Conservation (phyloP, 139 green algal genomes). For the Auxenochlorella protothecoides region DNA sequence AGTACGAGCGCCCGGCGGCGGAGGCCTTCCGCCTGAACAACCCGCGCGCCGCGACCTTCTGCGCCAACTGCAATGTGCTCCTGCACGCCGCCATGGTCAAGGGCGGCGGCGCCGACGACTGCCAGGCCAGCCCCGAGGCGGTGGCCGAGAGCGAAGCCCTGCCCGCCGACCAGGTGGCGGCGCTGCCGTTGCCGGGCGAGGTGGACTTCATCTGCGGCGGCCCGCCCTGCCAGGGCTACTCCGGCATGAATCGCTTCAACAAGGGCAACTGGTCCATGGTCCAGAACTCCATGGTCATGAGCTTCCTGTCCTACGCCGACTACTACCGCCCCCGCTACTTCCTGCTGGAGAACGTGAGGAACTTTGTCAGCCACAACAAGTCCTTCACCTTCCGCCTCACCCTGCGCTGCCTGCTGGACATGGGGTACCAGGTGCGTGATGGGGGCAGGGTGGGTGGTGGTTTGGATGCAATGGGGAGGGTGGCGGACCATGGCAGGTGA, state of each 20-base stretch:
- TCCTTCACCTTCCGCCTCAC: constrained; percentile 87
- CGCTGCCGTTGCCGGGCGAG: constrained; percentile 67
- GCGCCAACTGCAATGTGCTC: constrained; percentile 91
- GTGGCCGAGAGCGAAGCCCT: constrained; percentile 22
- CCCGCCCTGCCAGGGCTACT: constrained; percentile 95
- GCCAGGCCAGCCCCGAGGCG: constrained; percentile 27
- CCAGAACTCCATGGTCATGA: constrained; percentile 90
- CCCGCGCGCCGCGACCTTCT: constrained; percentile 59
- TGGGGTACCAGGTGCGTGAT: constrained; percentile 86
- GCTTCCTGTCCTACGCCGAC: constrained; percentile 84
- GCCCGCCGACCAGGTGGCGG: constrained; percentile 16
- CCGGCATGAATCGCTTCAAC: constrained; percentile 98
- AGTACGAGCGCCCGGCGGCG: constrained; percentile 84
- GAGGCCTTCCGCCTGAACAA: constrained; percentile 84
- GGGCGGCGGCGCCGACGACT: constrained; percentile 49
- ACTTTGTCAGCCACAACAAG: constrained; percentile 95
- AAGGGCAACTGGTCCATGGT: constrained; percentile 91
- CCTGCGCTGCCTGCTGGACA: constrained; percentile 81
- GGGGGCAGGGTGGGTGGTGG: background rate
- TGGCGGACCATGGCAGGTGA: too few species aligned
- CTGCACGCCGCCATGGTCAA: constrained; percentile 74
- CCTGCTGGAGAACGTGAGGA: constrained; percentile 94
- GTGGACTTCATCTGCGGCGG: constrained; percentile 94
- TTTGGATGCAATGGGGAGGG: background rate
- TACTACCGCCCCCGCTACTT: constrained; percentile 89